Conservation (phyloP, 2,329 filamentous ascomycete species). For the Pseudocercospora crystallina region DNA sequence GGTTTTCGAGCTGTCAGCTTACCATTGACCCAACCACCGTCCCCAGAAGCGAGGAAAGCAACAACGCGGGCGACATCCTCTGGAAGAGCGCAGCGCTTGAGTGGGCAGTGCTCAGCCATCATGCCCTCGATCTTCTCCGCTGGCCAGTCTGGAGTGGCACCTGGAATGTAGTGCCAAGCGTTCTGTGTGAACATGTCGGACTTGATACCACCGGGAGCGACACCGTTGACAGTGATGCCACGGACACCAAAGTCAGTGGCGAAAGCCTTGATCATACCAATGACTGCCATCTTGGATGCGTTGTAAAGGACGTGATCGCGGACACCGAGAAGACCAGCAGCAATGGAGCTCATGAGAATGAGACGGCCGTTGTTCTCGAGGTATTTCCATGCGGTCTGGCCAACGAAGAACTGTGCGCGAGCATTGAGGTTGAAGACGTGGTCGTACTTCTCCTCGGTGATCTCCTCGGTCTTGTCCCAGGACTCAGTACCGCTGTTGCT, state of each 20-base stretch:
- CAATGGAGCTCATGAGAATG: conserved; percentile 73
- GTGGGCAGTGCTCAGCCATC: conserved; percentile 52
- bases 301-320: conserved; percentile 72
- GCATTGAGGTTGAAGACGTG: conserved; percentile 69
- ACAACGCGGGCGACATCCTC: conserved; percentile 45
- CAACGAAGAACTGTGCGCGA: conserved; percentile 73
- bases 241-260: conserved; percentile 68
- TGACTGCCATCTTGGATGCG: conserved; percentile 69
- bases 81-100: conserved; percentile 50
- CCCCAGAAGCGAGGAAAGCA: conserved; percentile 39
- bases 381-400: conserved; percentile 71
- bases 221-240: conserved; percentile 70
- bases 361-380: conserved; percentile 69
- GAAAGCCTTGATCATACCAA: conserved; percentile 70
- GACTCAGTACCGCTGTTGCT: conserved; percentile 61
- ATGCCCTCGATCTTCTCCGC: conserved; percentile 51
- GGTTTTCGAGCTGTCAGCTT: conserved; percentile 8
- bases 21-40: conserved; percentile 44
- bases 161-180: conserved; percentile 45
- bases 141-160: conserved; percentile 49
- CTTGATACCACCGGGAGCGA: conserved; percentile 72
- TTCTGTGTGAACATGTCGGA: conserved; percentile 69
- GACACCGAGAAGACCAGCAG: conserved; percentile 64
- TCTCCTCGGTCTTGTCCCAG: conserved; percentile 68
- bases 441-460: conserved; percentile 69